These are phyloP conservation scores for Ceratobasidium sp. DNA, from an alignment of 1,284 basidiomycete genomes.

Conservation along the genomic window DNA sequence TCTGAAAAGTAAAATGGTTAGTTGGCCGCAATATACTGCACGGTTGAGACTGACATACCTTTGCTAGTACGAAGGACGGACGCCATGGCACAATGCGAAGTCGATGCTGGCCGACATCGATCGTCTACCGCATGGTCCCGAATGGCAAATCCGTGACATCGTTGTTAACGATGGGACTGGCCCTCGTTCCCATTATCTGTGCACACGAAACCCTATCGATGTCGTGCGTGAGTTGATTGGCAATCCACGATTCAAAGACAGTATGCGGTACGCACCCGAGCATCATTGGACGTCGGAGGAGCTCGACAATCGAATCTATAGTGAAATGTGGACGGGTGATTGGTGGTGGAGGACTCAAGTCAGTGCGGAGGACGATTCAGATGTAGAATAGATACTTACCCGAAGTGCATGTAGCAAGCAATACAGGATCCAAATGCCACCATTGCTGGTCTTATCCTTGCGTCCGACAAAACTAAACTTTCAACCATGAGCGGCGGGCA, in stretches of 20 bases:
- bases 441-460: conserved; percentile 33
- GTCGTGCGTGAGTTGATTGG: conserved; percentile 9
- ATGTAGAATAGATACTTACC: not conserved
- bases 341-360: conserved; percentile 21
- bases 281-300: conserved; percentile 5
- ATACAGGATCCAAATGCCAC: no score
- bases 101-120: not conserved
- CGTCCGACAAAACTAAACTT: conserved; percentile 43
- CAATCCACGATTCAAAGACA: not conserved
- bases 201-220: not conserved
- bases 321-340: conserved; percentile 17
- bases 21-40: not conserved
- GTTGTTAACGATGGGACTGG: not conserved
- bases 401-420: not conserved
- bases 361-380: not conserved
- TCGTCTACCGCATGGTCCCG: not conserved
- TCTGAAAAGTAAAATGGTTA: conserved; percentile 16
- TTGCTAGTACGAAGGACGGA: not conserved
- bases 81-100: conserved; percentile 1
- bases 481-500: conserved; percentile 21
- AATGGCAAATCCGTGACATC: not conserved
- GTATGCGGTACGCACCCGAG: conserved; percentile 21
- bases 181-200: not conserved
- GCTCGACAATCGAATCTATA: not conserved
- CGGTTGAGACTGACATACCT: not conserved